Base-by-base conservation (phyloP, 805 yeast genomes). In the Saturnispora quitensis region DNA sequence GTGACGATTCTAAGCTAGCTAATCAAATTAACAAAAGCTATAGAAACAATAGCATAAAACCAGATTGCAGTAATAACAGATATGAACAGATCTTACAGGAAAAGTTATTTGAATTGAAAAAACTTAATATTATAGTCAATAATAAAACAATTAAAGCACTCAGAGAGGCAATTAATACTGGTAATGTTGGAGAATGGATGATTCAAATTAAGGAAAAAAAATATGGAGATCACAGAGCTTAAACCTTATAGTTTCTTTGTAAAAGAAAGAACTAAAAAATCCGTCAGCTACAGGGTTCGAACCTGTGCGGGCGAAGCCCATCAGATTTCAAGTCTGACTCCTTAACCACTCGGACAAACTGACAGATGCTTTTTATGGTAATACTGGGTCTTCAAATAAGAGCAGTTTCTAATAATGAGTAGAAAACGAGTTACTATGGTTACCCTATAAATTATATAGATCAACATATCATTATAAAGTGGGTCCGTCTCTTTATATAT, bases 111-210 rank as follows among this genome's bases (percentile, higher is more conserved):
- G 66, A 63, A 2, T 50, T 67, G 43, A 50, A 55, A 36, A 60
- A 56, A 35, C 8, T 45, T 5, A 66, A 63, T 1, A 52, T 66
- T 18, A 54, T 55, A 33, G 58, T 64, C 17, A 60, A 50, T 13
- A 58, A 61, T 35, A 28, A 55, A 7, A 35, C 58, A 6, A 43
- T 65, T 17, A 52, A 49, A 5, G 53, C 57, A n/a, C 34, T 66
- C 7, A 57, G 52, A 20, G 35, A 40, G 3, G 68, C 69, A 4
- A 50, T 62, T 12, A 53, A 46, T 22, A 48, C 56, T 8, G 68
- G 69, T 1, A 55, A 51, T 15, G 33, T 66, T 22, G 58, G 65
- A 51, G 68, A 67, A 51, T 61, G 53, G 50, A 25, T 64, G 20
- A 59, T 67, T 17, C 61, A 58, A 13, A 40, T 65, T 25, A 66